Evolutionary conservation across 2,329 filamentous ascomycete genomes (phyloP).

Genomic region (Phialophora macrospora): DNA sequence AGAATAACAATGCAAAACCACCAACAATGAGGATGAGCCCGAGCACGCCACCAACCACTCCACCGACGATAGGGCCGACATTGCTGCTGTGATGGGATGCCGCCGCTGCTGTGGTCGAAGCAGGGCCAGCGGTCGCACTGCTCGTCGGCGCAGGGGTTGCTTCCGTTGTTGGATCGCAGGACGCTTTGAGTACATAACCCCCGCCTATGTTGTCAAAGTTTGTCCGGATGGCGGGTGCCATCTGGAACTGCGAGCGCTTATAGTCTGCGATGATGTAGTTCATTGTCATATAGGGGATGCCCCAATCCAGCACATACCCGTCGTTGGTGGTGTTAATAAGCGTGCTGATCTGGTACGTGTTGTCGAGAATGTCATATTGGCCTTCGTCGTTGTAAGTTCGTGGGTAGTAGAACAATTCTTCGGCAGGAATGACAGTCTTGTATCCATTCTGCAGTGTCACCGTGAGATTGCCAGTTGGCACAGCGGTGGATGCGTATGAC

Average conservation of each 20-base stretch:
- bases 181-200: constrained; percentile 30
- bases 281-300: constrained; percentile 37
- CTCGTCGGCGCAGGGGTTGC: constrained; percentile 15
- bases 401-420: constrained; percentile 36
- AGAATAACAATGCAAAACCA: constrained; percentile 29
- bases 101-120: constrained; percentile 3
- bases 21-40: constrained; percentile 32
- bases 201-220: constrained; percentile 27
- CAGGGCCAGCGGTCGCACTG: background rate
- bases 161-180: constrained; percentile 29
- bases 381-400: constrained; percentile 33
- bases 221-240: constrained; percentile 34
- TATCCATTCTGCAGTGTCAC: constrained; percentile 36
- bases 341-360: constrained; percentile 28
- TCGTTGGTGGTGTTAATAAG: constrained; percentile 28
- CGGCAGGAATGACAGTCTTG: constrained; percentile 35
- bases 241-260: constrained; percentile 32
- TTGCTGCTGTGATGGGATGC: constrained; percentile 19
- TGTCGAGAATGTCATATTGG: constrained; percentile 28
- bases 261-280: constrained; percentile 38
- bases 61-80: constrained; percentile 38
- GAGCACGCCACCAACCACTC: constrained; percentile 38
- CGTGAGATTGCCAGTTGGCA: constrained; percentile 33
- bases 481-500: constrained; percentile 18
- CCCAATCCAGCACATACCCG: constrained; percentile 32